phyloP scores from a whole-genome alignment of 257 asterid genomes.

The Ballota nigra region DNA sequence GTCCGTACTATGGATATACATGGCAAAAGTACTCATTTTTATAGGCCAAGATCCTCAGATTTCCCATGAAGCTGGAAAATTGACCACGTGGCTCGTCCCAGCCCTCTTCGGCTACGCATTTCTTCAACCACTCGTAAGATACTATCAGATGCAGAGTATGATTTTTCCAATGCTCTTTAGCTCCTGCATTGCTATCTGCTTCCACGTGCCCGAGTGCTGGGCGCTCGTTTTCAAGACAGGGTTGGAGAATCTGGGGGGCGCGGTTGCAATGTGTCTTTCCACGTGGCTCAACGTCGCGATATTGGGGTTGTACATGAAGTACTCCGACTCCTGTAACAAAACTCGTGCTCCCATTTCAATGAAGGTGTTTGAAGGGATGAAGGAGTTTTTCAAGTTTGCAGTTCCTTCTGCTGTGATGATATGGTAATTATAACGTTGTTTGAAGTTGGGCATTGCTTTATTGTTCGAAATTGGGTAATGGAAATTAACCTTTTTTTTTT shows the following conservation, averaged over 20 bases:
- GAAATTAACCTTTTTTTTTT: neutral
- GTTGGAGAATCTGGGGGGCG: slow-evolving; percentile 51
- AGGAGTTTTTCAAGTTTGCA: slow-evolving; percentile 56
- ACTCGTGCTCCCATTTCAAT: slow-evolving; percentile 55
- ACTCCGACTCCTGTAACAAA: slow-evolving; percentile 44
- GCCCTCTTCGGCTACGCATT: slow-evolving; percentile 59
- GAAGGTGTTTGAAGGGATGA: slow-evolving; percentile 51
- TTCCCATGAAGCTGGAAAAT: slow-evolving; percentile 74
- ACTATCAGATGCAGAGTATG: slow-evolving; percentile 65
- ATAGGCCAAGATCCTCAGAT: slow-evolving; percentile 79
- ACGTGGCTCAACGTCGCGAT: slow-evolving; percentile 60
- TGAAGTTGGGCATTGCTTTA: neutral
- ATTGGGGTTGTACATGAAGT: slow-evolving; percentile 44
- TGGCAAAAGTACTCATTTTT: slow-evolving; percentile 46
- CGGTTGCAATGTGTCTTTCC: slow-evolving; percentile 50
- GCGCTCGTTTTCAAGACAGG: slow-evolving; percentile 46
- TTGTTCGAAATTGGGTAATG: no score
- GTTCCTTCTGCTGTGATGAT: slow-evolving; percentile 72
- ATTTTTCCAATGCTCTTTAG: slow-evolving; percentile 52
- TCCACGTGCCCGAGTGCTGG: slow-evolving; percentile 57
- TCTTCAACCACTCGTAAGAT: slow-evolving; percentile 54
- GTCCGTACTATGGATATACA: slow-evolving; percentile 53
- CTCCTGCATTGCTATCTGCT: slow-evolving; percentile 47
- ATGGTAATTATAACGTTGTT: slow-evolving; percentile 37
- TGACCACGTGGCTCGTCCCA: slow-evolving; percentile 60